phyloP scores from a whole-genome alignment of 2,329 filamentous ascomycete species.

The Cladosporium sp. region DNA sequence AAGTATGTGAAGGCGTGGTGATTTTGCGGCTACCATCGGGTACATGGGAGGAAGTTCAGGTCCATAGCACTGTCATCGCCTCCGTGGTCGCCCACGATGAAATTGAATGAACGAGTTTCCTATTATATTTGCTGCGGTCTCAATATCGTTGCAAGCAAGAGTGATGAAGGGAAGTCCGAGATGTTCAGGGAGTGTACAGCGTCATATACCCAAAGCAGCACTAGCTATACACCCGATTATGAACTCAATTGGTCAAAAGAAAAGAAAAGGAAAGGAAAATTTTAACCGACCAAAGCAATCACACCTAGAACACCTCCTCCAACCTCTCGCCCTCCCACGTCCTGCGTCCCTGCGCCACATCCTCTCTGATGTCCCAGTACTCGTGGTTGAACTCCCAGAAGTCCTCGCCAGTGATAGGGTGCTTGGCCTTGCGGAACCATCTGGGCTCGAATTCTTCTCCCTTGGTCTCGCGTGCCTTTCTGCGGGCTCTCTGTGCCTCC shows the following conservation, averaged over 20 bases:
- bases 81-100: too few species aligned
- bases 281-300: background rate
- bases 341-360: slow-evolving; percentile 63
- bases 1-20: too few species aligned
- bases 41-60: too few species aligned
- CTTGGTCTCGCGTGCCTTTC: slow-evolving; percentile 70
- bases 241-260: background rate
- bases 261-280: background rate
- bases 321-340: slow-evolving; percentile 64
- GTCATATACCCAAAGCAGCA: background rate
- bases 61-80: too few species aligned
- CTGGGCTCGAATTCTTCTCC: slow-evolving; percentile 82
- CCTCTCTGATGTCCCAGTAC: slow-evolving; percentile 79
- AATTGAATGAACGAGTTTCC: too few species aligned
- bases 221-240: background rate
- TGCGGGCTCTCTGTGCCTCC: slow-evolving; percentile 79
- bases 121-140: too few species aligned
- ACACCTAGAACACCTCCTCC: slow-evolving; percentile 67
- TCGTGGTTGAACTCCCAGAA: slow-evolving; percentile 88
- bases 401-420: slow-evolving; percentile 79
- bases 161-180: too few species aligned
- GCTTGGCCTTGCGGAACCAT: slow-evolving; percentile 78
- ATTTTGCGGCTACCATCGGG: too few species aligned
- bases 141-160: background rate
- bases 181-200: background rate